Evolutionary conservation across 2,329 filamentous ascomycete genomes (phyloP).

Genomic region (Alternaria viburni): DNA sequence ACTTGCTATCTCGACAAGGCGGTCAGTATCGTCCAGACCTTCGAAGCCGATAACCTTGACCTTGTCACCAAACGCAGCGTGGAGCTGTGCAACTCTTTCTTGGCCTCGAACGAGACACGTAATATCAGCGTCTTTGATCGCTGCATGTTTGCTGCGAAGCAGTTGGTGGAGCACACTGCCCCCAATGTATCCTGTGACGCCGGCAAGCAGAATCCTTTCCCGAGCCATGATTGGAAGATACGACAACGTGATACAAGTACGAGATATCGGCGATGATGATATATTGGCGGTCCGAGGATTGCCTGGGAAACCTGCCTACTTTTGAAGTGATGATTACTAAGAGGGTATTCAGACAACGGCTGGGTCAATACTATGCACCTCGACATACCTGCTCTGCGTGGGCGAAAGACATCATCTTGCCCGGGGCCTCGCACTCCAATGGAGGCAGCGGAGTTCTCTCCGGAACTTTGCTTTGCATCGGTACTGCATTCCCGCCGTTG

Average conservation of each 20-base stretch:
- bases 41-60: neutral
- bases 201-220: neutral
- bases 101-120: neutral
- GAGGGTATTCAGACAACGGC: neutral
- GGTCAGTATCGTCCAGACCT: neutral
- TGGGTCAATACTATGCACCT: neutral
- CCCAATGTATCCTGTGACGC: constrained; percentile 1
- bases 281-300: neutral
- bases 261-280: neutral
- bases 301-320: neutral
- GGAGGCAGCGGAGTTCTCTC: neutral
- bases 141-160: neutral
- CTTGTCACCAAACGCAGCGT: neutral
- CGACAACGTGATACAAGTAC: neutral
- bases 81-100: neutral
- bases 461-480: neutral
- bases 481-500: neutral
- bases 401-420: neutral
- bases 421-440: neutral
- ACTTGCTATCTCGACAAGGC: constrained; percentile 3
- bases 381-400: neutral
- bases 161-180: neutral
- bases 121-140: neutral
- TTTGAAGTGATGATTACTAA: neutral
- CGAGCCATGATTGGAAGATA: neutral